Conservation (phyloP, 1,284 basidiomycete species). For the Irpex sp. region DNA sequence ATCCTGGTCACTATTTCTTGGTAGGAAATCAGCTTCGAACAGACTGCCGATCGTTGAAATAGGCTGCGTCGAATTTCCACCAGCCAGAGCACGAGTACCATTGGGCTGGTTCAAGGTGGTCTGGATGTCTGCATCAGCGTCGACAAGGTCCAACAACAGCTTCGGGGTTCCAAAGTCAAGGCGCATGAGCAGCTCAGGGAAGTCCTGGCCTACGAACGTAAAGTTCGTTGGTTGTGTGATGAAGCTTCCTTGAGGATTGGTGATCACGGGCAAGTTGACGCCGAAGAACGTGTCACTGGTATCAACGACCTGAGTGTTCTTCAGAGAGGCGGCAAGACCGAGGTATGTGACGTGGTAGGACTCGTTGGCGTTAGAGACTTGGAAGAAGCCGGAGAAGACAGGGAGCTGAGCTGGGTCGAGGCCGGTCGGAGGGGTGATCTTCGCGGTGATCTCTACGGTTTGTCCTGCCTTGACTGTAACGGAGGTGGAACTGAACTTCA, state of each 20-base stretch:
- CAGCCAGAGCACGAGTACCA: neutral
- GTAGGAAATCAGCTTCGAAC: constrained; percentile 30
- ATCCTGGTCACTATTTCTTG: constrained; percentile 33
- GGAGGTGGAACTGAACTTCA: constrained; percentile 31
- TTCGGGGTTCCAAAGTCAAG: constrained; percentile 51
- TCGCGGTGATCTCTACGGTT: constrained; percentile 24
- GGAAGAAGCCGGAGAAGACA: constrained; percentile 56
- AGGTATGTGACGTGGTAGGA: constrained; percentile 46
- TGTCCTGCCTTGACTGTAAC: constrained; percentile 31
- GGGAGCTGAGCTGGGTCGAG: constrained; percentile 45
- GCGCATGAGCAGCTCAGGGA: constrained; percentile 39
- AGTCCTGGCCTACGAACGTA: constrained; percentile 43
- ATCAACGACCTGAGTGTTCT: constrained; percentile 45
- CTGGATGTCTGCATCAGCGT: constrained; percentile 22
- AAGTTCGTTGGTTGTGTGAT: constrained; percentile 37
- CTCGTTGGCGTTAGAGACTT: constrained; percentile 40
- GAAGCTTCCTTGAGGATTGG: constrained; percentile 35
- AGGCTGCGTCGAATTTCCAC: constrained; percentile 18
- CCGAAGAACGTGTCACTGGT: constrained; percentile 43
- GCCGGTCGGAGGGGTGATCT: constrained; percentile 36
- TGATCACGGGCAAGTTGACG: constrained; percentile 34
- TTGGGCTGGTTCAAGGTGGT: constrained; percentile 26
- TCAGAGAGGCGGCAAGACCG: constrained; percentile 41
- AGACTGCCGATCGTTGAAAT: constrained; percentile 36
- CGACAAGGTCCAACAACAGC: constrained; percentile 41